Conservation (phyloP, 148 eudicot genomes). For the Diospyros lotus region DNA sequence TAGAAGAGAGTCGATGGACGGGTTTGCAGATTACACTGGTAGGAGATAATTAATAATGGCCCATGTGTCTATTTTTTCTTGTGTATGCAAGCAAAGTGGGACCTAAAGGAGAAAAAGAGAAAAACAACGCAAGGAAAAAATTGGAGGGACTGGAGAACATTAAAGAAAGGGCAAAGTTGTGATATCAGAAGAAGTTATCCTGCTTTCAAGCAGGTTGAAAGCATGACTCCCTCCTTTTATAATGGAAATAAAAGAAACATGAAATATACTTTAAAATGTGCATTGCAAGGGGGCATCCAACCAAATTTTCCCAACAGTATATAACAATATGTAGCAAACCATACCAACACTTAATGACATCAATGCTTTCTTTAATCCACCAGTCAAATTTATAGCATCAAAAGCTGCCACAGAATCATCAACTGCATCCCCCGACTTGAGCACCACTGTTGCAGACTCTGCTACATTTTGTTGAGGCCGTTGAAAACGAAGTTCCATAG, state of each 20-base stretch:
- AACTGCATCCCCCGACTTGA: slow-evolving; percentile 60
- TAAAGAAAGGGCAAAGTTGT: no score
- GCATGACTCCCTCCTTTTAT: no score
- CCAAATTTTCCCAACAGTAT: neutral
- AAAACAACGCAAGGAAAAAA: no score
- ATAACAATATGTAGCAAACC: slow-evolving; percentile 6
- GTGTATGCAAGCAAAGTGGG: no score
- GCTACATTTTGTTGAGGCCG: slow-evolving; percentile 60
- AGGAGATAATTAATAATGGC: no score
- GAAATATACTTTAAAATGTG: neutral
- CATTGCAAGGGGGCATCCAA: neutral
- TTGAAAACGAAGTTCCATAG: slow-evolving; percentile 75
- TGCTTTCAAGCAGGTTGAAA: no score
- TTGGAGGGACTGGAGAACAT: no score
- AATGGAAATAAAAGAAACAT: neutral
- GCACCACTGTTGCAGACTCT: slow-evolving; percentile 59
- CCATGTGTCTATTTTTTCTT: no score
- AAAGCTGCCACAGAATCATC: slow-evolving; percentile 91
- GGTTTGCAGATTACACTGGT: no score
- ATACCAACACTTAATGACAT: slow-evolving; percentile 79
- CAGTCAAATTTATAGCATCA: slow-evolving; percentile 62
- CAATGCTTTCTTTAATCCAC: slow-evolving; percentile 76
- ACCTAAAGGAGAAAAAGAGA: no score
- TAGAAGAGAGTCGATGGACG: no score
- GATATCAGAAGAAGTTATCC: no score